phyloP scores from a whole-genome alignment of 1,284 basidiomycete genomes.

The Pseudomicrostroma phylloplanum region DNA sequence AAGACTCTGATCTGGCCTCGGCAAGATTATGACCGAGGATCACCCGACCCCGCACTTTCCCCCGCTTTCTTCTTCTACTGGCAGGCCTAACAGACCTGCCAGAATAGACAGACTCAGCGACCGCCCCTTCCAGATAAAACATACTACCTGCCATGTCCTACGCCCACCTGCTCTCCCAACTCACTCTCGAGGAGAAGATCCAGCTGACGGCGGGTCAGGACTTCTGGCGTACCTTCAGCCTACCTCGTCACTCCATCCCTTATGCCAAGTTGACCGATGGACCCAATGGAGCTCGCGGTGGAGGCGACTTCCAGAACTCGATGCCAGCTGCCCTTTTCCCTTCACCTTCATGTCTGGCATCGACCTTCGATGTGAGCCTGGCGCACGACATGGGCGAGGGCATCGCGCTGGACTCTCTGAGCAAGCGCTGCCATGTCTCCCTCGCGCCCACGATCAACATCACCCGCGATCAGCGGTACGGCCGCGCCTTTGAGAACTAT shows the following conservation, averaged over 20 bases:
- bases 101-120: too few relatives aligned
- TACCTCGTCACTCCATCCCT: not conserved
- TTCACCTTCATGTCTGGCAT: conserved; percentile 14
- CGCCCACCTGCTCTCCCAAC: not conserved
- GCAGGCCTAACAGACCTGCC: too few relatives aligned
- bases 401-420: conserved; percentile 10
- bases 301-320: conserved; percentile 12
- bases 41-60: too few relatives aligned
- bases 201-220: conserved; percentile 7
- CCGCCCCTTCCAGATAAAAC: too few relatives aligned
- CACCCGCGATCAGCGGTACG: conserved; percentile 11
- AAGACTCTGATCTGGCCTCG: too few relatives aligned
- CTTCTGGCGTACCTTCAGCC: conserved; percentile 11
- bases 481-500: conserved; percentile 15
- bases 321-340: conserved; percentile 13
- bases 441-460: conserved; percentile 15
- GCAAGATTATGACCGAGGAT: too few relatives aligned
- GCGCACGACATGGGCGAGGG: conserved; percentile 9
- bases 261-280: conserved; percentile 16
- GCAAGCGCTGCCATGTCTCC: conserved; percentile 14
- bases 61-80: too few relatives aligned
- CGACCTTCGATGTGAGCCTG: conserved; percentile 11
- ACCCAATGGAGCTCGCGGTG: conserved; percentile 15
- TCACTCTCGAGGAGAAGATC: conserved; percentile 16
- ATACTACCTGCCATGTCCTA: too few relatives aligned